Percentiles rank a stretch among this genome's conserved stretches.
phyloP scores from a whole-genome alignment of 2,329 filamentous ascomycete species.

The Penicillium corylophilum region DNA sequence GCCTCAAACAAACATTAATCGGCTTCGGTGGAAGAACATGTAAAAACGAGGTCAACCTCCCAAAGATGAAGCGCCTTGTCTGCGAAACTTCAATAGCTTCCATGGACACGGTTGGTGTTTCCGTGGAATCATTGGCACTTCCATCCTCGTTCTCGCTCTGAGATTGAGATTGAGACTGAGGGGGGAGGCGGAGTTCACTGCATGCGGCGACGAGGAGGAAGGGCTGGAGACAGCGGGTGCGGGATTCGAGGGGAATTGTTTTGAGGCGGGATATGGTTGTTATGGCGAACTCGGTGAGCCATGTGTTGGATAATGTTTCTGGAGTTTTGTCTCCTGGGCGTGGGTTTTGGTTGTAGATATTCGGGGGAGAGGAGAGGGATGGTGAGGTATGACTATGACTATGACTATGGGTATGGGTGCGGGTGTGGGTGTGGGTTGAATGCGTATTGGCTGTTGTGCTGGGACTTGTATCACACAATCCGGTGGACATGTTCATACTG shows the following conservation, averaged over 20 bases:
- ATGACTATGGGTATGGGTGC: background rate
- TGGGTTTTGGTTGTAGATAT: constrained; percentile 16
- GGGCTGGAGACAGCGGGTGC: constrained; percentile 55
- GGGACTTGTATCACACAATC: constrained; percentile 11
- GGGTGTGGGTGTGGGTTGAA: background rate
- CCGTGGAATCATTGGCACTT: background rate
- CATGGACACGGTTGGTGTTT: constrained; percentile 30
- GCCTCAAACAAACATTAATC: constrained; percentile 49
- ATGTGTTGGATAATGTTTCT: constrained; percentile 31
- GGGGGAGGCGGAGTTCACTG: constrained; percentile 51
- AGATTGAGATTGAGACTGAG: constrained; percentile 27
- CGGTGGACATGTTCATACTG: constrained; percentile 21
- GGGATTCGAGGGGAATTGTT: constrained; percentile 52
- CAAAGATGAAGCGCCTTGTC: constrained; percentile 50
- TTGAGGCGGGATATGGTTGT: constrained; percentile 52
- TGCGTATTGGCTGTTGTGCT: background rate
- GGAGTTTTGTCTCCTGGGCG: constrained; percentile 5
- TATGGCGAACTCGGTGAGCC: constrained; percentile 53
- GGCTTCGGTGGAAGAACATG: constrained; percentile 54
- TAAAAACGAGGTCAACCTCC: constrained; percentile 47
- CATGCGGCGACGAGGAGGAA: constrained; percentile 53
- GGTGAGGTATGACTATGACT: background rate
- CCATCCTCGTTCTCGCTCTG: background rate
- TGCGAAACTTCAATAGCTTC: constrained; percentile 49
- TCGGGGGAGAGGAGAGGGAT: constrained; percentile 2